Evolutionary conservation across 148 eudicot genomes (phyloP).

Genomic region (Arctostaphylos glauca): DNA sequence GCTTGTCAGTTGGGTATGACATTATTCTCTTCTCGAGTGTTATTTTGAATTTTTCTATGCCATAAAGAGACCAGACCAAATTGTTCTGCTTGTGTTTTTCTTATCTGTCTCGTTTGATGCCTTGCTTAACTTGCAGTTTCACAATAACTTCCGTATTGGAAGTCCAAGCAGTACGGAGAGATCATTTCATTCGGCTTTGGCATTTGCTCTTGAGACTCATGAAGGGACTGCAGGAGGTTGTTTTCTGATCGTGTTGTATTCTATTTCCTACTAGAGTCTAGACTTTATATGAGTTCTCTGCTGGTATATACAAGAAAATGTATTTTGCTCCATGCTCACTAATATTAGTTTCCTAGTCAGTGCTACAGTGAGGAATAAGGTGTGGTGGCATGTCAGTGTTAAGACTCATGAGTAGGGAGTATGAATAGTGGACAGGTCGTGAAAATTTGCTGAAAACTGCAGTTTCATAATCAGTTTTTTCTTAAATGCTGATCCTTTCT

Average conservation of each 20-base stretch:
- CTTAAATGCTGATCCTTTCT: not conserved
- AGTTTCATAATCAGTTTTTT: not conserved
- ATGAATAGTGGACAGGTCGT: not conserved
- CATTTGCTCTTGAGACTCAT: constrained; percentile 61
- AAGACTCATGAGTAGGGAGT: not conserved
- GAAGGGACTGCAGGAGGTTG: constrained; percentile 93
- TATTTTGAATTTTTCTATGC: not conserved
- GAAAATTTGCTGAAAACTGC: not conserved
- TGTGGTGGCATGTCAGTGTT: not conserved
- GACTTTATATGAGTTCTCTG: not conserved
- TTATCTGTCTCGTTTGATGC: not conserved
- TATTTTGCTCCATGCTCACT: not conserved
- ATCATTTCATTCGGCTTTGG: constrained; percentile 54
- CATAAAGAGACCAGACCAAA: not conserved
- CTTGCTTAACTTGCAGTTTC: constrained; percentile 48
- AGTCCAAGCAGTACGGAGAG: constrained; percentile 42
- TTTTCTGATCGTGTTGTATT: constrained; percentile 4
- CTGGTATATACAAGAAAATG: not conserved
- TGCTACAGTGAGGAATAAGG: no score
- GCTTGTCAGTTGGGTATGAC: constrained; percentile 74
- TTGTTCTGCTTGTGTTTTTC: not conserved
- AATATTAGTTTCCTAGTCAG: not conserved
- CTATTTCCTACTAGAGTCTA: not conserved
- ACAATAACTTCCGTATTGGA: constrained; percentile 58
- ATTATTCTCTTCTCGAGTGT: not conserved